Evolutionary conservation across 2,329 filamentous ascomycete species (phyloP), one percentile per base, ranked within the genome.

Genomic region (Coniochaeta ligniaria): DNA sequence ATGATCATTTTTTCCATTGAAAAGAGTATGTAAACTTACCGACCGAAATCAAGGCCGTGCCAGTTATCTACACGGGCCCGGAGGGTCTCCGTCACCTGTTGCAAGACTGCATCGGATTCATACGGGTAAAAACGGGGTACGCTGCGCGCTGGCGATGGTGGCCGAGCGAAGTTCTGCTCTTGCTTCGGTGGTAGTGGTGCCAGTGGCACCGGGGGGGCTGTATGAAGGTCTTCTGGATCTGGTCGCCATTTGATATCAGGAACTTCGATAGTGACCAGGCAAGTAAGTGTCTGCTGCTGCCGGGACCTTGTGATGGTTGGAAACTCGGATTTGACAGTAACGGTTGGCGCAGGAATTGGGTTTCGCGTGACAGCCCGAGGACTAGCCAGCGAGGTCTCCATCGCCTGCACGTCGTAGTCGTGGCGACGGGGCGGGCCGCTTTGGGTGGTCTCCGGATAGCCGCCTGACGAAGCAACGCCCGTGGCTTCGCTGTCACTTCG

Each of bases 281-380:
- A 99, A 0, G 95, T 98, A 64, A 99, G 80, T 12, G 91, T 95
- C 73, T 99, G 95, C 73, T 97, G 95, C 71, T 96, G 92, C 58
- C 93, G 89, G 22, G 93, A 97, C 65, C 92, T 85, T 73, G 83
- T 97, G 69, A 99, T 84, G 1, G 95, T 98, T 0, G 95, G 95
- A 70, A 97, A 99, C 74, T 99, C 95, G 71, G 94, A 98, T 62
- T 94, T 90, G 56, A 99, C 90, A 0, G 91, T 96, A n/a, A 99
- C 92, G 0, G 86, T 90, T 0, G 95, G 95, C 6, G 92, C 80
- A 1, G 95, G 93, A 61, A 98, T 97, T 0, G 92, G 92, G 67
- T 96, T 96, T 68, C 89, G 90, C 11, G 86, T 82, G 22, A 89
- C 82, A 6, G 82, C 76, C 41, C 89, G 87, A 6, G 92, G 90